Base-by-base conservation (phyloP, 1,139 yeast species). In the Kodamaea sp. region DNA sequence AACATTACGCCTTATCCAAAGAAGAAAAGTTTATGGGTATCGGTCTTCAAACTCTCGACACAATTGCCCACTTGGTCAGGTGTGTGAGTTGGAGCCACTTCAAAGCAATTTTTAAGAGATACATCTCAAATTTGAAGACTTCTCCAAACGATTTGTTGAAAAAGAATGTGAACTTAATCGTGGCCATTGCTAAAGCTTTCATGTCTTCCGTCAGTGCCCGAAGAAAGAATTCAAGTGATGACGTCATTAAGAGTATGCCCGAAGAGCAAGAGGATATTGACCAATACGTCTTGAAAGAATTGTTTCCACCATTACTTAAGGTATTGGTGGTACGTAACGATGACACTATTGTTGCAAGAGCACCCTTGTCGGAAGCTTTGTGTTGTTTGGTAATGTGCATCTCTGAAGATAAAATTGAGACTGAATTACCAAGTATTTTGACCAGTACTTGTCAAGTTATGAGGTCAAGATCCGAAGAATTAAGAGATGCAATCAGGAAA, bases 391-490 rank as follows among this genome's bases (percentile, higher is more conserved):
- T 85, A 14, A 68, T 79, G 48, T 79, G 88, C 39, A 68, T 92
- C 28, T 69, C 85, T 0, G 70, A 72, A 10, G 80, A 78, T 0
- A 65, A 70, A 28, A 63, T 85, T 27, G 74, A 73, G 18, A 55
- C 70, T 7, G 78, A 80, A 34, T 71, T 92, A 19, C 96, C 97
- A 0, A 94, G 95, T 24, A 74, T 85, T 15, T 68, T 92, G 47
- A 87, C 96, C 0, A 80, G 82, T 42, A 73, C 89, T 14, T 89
- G 96, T 57, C 97, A 92, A 57, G 84, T 88, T 28, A 69, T 92
- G 58, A 76, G 97, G 47, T 81, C 95, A 19, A 78, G 89, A 53
- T 79, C 92, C 3, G 96, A 88, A 57, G 96, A 85, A 41, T 68
- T 90, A 34, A 80, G 99, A 63, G 97, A 92, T 53, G 80, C 88